Evolutionary conservation across 169 alveolate genomes (phyloP), one percentile per base, ranked within the genome.

Genomic region (Cryptosporidium ubiquitum): DNA sequence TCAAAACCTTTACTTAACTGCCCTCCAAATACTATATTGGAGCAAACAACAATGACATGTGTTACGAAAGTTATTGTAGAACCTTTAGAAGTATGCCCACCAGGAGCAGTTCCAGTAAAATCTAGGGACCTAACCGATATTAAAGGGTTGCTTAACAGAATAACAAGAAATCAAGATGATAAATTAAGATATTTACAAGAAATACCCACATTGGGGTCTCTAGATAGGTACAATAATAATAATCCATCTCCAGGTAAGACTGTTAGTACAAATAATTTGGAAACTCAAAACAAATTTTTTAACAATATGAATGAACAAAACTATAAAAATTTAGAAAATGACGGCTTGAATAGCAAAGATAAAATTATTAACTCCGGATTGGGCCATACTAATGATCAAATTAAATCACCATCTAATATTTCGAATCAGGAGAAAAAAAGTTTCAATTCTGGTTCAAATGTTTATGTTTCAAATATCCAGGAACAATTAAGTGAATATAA

Each of bases 81-180:
- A 39, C 89, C 89, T 47, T 33, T 79, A 20, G 89, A 79, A 26
- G 89, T 79, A 1, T 79, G 89, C 37, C 89, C 89, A 14, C 89
- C 89, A 1, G 89, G 89, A 42, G 89, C 89, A 40, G 40, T 79
- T 29, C 89, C 89, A 10, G 89, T 79, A 1, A 79, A 64, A 33
- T 79, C 89, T 0, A 79, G 69, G 18, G 89, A 79, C 26, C 58
- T 79, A 12, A 23, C 55, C 12, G 89, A 79, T 29, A 60, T 79
- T 33, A 79, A 64, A 42, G 40, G 89, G 7, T 57, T 79, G 16
- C 49, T 79, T 6, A 79, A 79, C 68, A 79, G 42, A 42, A 58
- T 79, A 61, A 31, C 61, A 37, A 20, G 5, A 20, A 74, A 31
- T 29, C 49, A 29, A 5, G 69, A 58, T 3, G n/a, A 40, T 61